Conservation (phyloP, 495 filamentous ascomycete genomes). For the Trichoderma parareesei region DNA sequence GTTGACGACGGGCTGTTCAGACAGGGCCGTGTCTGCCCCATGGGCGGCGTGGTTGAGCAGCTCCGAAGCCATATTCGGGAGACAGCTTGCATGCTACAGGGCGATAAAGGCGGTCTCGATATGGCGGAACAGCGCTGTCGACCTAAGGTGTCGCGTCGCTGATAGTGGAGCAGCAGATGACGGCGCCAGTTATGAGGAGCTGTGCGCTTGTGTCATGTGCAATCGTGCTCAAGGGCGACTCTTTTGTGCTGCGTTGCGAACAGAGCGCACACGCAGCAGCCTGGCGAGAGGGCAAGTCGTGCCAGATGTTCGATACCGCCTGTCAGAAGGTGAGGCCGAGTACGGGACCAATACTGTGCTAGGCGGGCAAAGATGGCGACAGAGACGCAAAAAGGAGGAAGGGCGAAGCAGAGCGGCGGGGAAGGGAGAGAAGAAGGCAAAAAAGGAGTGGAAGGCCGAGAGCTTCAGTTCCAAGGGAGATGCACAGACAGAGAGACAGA, state of each 20-base stretch:
- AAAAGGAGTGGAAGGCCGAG: neutral
- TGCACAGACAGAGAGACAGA: neutral
- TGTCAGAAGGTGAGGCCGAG: too few species aligned
- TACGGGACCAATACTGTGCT: too few species aligned
- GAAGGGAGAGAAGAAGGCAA: neutral
- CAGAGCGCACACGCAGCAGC: neutral
- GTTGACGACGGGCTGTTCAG: constrained; percentile 31
- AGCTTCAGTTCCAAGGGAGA: constrained; percentile 1
- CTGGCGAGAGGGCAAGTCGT: too few species aligned
- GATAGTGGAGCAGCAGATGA: neutral
- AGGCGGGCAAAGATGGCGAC: too few species aligned
- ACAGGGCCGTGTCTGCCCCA: constrained; percentile 15
- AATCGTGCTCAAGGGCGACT: neutral
- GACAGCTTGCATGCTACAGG: constrained; percentile 2
- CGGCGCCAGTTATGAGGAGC: neutral
- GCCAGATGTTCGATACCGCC: too few species aligned
- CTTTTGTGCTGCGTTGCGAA: neutral
- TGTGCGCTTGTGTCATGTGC: neutral
- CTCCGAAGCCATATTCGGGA: constrained; percentile 19
- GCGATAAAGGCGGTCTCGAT: neutral
- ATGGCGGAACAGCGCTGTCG: neutral
- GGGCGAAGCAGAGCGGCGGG: neutral
- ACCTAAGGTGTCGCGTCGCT: neutral
- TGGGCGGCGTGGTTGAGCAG: constrained; percentile 15
- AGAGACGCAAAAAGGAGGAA: too few species aligned